Base-by-base conservation (phyloP, 2,329 filamentous ascomycete species). In the Aureobasidium sp. region DNA sequence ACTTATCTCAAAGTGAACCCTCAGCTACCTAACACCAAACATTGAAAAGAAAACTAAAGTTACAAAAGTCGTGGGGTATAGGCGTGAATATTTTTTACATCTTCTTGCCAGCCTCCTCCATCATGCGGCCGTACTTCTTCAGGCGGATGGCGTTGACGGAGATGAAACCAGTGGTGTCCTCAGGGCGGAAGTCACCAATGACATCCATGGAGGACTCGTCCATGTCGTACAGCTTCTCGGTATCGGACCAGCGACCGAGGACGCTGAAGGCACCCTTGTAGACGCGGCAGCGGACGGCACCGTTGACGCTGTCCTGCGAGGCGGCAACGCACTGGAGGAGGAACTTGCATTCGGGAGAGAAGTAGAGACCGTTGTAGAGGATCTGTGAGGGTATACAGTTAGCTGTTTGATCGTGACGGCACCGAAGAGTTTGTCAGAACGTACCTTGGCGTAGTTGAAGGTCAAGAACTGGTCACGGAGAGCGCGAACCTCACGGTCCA, bases 381-480 rank as follows among this genome's bases (percentile, higher is more conserved):
- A 78, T 70, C 73, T 62, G 39, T 42, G 11, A 5, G 8, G 21
- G 13, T 10, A 9, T 41, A 48, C 30, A 29, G 32, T 49, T 25
- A 51, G 42, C 16, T 27, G 42, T 16, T 13, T 51, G 21, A 25
- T 16, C 29, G 34, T 13, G 6, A 14, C 1, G 14, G 16, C 80
- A 13, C 21, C 21, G 79, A 71, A 48, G 77, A 68, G 16, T 3
- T 10, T 16, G 41, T 16, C 1, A 13, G 29, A 32, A 30, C 58
- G 32, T 59, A 64, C 62, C 72, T 83, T 82, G 66, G 82, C 81
- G 72, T 82, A 87, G 76, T 81, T 81, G 78, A 80, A 80, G 41
- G 85, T 87, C 66, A 89, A 80, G 69, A 89, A 88, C 69, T 88
- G 85, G 74, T 89, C 86, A 68, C 87, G 85, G 58, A 89, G 80